phyloP scores from a whole-genome alignment of 2,329 filamentous ascomycete genomes.

The Apiospora koreana region DNA sequence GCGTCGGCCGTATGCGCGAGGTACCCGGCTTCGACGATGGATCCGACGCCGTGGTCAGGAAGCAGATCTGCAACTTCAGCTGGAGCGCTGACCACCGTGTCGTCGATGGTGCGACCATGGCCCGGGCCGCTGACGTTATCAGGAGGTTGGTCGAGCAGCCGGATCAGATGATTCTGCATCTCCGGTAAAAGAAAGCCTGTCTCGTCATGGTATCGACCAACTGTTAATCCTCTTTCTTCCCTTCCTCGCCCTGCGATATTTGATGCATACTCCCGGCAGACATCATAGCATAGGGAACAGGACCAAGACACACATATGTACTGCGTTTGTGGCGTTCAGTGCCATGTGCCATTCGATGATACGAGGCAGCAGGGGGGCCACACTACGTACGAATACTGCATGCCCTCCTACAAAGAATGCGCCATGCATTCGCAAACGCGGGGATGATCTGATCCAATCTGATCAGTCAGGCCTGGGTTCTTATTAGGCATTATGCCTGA shows the following conservation, averaged over 20 bases:
- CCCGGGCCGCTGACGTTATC: constrained; percentile 82
- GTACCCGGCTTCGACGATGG: constrained; percentile 75
- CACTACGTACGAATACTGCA: neutral
- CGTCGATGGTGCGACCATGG: constrained; percentile 93
- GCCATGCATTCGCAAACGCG: neutral
- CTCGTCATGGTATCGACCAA: neutral
- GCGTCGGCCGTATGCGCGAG: constrained; percentile 77
- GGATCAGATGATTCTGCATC: constrained; percentile 80
- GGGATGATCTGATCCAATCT: neutral
- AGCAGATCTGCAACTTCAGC: constrained; percentile 85
- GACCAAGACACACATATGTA: neutral
- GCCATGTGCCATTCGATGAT: neutral
- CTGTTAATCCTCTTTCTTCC: too few relatives aligned
- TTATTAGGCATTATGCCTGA: neutral
- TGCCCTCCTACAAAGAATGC: neutral
- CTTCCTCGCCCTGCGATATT: too few relatives aligned
- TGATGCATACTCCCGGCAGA: too few relatives aligned
- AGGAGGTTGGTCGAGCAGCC: constrained; percentile 79
- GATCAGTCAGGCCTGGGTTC: neutral
- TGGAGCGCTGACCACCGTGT: constrained; percentile 97
- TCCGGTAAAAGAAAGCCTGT: constrained; percentile 54
- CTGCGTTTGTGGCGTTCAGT: neutral
- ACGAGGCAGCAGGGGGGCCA: neutral
- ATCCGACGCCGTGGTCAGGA: constrained; percentile 62
- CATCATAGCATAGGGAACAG: neutral